phyloP scores from a whole-genome alignment of 2,329 filamentous ascomycete genomes.

The Pseudopithomyces chartarum region DNA sequence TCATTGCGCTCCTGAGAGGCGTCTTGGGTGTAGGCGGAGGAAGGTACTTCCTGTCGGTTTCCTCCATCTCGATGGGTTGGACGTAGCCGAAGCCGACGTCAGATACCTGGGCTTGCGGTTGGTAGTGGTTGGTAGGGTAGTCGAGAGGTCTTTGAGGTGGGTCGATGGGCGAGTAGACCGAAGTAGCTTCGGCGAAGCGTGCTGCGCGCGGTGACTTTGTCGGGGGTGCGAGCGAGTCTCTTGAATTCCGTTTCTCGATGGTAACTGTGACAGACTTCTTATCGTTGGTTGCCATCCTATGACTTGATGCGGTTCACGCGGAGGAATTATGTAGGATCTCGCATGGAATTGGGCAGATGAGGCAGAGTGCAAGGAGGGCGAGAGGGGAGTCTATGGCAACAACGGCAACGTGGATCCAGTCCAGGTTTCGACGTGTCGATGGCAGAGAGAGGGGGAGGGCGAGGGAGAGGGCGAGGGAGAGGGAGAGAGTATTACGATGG shows the following conservation, averaged over 20 bases:
- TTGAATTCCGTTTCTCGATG: slow-evolving; percentile 48
- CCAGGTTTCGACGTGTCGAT: slow-evolving; percentile 46
- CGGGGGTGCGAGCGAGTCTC: slow-evolving; percentile 47
- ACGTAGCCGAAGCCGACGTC: slow-evolving; percentile 96
- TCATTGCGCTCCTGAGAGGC: slow-evolving; percentile 89
- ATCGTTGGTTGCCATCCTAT: slow-evolving; percentile 53
- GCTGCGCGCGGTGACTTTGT: slow-evolving; percentile 73
- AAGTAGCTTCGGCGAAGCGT: slow-evolving; percentile 80
- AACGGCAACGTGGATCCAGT: slow-evolving; percentile 43
- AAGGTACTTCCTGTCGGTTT: slow-evolving; percentile 52
- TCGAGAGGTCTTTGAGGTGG: slow-evolving; percentile 52
- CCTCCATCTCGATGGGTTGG: slow-evolving; percentile 60
- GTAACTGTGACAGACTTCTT: slow-evolving; percentile 49
- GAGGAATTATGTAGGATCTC: slow-evolving; percentile 32
- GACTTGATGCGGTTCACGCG: slow-evolving; percentile 39
- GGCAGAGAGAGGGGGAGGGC: slow-evolving; percentile 17
- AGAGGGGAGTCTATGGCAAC: slow-evolving; percentile 32
- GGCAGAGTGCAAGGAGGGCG: slow-evolving; percentile 14
- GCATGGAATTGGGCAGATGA: slow-evolving; percentile 32
- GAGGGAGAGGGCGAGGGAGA: slow-evolving; percentile 17
- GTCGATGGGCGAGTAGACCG: slow-evolving; percentile 77
- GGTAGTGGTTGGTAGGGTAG: slow-evolving; percentile 60
- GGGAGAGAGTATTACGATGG: slow-evolving; percentile 45
- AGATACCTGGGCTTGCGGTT: slow-evolving; percentile 72
- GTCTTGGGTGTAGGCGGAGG: slow-evolving; percentile 70